Evolutionary conservation across 2,329 filamentous ascomycete genomes (phyloP), one percentile per base, ranked within the genome.

Genomic region (Alternaria brassicicola): DNA sequence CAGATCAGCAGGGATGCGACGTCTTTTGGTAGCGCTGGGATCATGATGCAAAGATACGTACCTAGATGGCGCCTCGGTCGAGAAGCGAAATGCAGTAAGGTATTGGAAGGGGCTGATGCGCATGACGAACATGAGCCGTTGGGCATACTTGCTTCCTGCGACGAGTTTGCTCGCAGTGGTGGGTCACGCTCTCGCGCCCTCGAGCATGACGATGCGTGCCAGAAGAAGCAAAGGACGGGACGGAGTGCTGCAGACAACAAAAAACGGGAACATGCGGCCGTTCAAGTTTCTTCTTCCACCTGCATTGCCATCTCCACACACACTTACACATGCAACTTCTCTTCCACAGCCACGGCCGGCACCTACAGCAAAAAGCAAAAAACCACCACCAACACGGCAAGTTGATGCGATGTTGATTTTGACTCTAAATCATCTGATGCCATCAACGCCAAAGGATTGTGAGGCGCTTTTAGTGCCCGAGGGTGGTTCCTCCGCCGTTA

Each of bases 401-500:
- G 36, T 46, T 58, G 26, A 51, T 61, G 59, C 60, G 56, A 56
- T 51, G 65, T 67, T 58, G 56, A 55, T 55, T 62, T 70, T 69
- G 64, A 49, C 59, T 57, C 52, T 56, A 59, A 60, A 58, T 65
- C 71, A 60, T 63, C 31, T 58, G 51, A 57, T 59, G 55, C 59
- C 52, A 43, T 57, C 55, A 62, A 59, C 59, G 63, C 64, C 51
- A 62, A 61, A 70, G 72, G 67, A 73, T 69, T 62, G 63, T 62
- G 68, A 68, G 68, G 71, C 71, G 73, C 57, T 66, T 56, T 64
- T 73, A 73, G 71, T 66, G 69, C 68, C 68, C 67, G 68, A 62
- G 45, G 45, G 50, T 57, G 55, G 59, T 59, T 56, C 43, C 58
- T 55, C 62, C 59, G 57, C 59, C 51, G 52, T 64, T 36, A 52